These are phyloP conservation scores for Candida ulmi DNA, from an alignment of 805 yeast genomes.

Conservation along the genomic window DNA sequence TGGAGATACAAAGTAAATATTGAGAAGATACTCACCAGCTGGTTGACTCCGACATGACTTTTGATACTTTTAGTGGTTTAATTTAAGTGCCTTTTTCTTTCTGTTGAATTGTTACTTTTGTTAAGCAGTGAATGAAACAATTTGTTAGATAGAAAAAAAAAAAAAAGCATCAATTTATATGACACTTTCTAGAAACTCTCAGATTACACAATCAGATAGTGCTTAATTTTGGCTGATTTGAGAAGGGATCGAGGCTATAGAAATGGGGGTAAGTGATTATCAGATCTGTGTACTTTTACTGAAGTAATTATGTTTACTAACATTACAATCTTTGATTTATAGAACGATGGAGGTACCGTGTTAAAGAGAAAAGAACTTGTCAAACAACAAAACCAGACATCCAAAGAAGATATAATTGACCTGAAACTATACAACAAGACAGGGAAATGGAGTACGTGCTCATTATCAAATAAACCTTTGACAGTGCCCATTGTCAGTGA, in stretches of 20 bases:
- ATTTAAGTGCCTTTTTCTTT: too few relatives aligned
- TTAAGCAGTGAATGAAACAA: background rate
- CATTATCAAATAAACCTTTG: slow-evolving; percentile 37
- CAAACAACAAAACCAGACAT: slow-evolving; percentile 9
- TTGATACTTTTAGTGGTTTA: background rate
- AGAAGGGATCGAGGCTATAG: too few relatives aligned
- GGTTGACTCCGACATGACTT: slow-evolving; percentile 14
- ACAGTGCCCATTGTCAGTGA: slow-evolving; percentile 60
- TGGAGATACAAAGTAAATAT: background rate
- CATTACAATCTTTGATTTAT: background rate
- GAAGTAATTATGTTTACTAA: background rate
- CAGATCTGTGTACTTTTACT: too few relatives aligned
- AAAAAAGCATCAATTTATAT: too few relatives aligned
- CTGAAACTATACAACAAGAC: slow-evolving; percentile 19
- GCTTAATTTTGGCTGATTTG: too few relatives aligned
- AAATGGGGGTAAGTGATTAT: slow-evolving; percentile 2
- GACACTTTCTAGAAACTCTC: too few relatives aligned
- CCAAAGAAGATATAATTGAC: slow-evolving; percentile 13
- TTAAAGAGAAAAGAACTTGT: slow-evolving; percentile 51
- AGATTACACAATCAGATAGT: too few relatives aligned
- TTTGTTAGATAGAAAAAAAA: too few relatives aligned
- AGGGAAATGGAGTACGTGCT: slow-evolving; percentile 44
- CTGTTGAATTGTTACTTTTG: background rate
- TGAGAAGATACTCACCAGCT: slow-evolving; percentile 18
- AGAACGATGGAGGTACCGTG: slow-evolving; percentile 73